phyloP scores from a whole-genome alignment of 2,329 filamentous ascomycete genomes.

The Trichophyton verrucosum region DNA sequence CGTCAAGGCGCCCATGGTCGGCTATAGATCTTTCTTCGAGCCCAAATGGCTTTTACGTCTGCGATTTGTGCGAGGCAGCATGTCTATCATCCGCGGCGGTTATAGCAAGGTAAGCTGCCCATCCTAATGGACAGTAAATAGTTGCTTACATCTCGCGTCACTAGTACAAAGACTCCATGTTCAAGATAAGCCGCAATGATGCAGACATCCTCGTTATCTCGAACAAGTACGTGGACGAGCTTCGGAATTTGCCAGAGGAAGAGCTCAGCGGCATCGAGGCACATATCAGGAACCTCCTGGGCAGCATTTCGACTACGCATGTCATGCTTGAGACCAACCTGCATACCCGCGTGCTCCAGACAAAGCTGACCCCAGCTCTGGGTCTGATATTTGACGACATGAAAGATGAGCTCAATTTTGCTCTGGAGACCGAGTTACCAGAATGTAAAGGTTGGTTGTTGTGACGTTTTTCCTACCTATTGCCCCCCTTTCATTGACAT shows the following conservation, averaged over 20 bases:
- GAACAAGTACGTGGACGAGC: constrained; percentile 18
- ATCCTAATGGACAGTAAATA: too few species aligned
- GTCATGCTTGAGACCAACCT: neutral
- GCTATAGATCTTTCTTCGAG: constrained; percentile 4
- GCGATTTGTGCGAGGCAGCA: neutral
- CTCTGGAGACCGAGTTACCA: neutral
- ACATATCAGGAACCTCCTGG: constrained; percentile 11
- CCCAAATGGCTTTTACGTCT: constrained; percentile 5
- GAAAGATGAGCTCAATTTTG: neutral
- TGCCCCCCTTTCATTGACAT: too few species aligned
- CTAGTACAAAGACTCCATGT: constrained; percentile 12
- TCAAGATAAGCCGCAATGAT: constrained; percentile 10
- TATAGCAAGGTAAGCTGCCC: neutral
- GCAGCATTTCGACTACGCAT: neutral
- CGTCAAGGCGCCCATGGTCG: constrained; percentile 8
- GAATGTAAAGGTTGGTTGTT: too few species aligned
- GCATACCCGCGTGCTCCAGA: constrained; percentile 5
- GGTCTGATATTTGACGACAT: neutral
- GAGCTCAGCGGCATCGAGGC: constrained; percentile 15
- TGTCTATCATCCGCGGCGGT: neutral
- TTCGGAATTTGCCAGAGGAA: constrained; percentile 14
- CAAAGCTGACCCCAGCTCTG: constrained; percentile 15
- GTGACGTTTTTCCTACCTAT: too few species aligned
- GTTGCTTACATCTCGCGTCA: neutral
- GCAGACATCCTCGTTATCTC: constrained; percentile 17